Conservation (phyloP, 345 rosid species). For the Populus nigra region DNA sequence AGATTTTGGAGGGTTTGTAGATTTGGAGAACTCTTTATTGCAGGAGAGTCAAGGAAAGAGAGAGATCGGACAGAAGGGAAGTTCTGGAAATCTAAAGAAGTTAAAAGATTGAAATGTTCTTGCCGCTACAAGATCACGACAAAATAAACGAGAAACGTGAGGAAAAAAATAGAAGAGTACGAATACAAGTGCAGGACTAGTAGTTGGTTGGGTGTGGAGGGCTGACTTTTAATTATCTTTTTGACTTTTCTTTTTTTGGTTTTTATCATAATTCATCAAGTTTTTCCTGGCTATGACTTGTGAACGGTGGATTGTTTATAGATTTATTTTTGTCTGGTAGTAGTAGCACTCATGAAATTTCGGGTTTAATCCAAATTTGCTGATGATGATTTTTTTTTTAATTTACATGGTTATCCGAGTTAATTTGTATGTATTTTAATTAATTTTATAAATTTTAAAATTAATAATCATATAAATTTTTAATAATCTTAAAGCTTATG, state of each 20-base stretch:
- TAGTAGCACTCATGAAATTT: too few relatives aligned
- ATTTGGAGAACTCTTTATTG: not conserved
- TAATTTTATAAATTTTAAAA: too few relatives aligned
- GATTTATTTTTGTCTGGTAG: not conserved
- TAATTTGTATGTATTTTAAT: too few relatives aligned
- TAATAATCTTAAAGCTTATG: too few relatives aligned
- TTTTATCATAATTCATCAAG: not conserved
- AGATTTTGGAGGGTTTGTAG: not conserved
- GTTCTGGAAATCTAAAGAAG: conserved; percentile 20
- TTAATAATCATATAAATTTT: too few relatives aligned
- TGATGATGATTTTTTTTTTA: not conserved
- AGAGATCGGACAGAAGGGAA: not conserved
- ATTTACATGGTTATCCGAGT: rapidly evolving
- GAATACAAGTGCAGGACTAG: not conserved
- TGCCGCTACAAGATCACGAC: not conserved
- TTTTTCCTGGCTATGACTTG: not conserved
- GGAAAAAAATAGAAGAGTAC: not conserved
- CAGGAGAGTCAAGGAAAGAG: not conserved
- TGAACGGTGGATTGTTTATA: not conserved
- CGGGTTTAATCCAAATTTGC: not conserved
- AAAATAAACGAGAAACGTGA: not conserved
- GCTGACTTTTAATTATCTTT: not conserved
- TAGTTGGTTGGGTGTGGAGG: not conserved
- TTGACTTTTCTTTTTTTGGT: too few relatives aligned
- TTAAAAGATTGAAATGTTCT: not conserved